phyloP scores from a whole-genome alignment of 352 stramenopile species.

The Pythium phragmitis region DNA sequence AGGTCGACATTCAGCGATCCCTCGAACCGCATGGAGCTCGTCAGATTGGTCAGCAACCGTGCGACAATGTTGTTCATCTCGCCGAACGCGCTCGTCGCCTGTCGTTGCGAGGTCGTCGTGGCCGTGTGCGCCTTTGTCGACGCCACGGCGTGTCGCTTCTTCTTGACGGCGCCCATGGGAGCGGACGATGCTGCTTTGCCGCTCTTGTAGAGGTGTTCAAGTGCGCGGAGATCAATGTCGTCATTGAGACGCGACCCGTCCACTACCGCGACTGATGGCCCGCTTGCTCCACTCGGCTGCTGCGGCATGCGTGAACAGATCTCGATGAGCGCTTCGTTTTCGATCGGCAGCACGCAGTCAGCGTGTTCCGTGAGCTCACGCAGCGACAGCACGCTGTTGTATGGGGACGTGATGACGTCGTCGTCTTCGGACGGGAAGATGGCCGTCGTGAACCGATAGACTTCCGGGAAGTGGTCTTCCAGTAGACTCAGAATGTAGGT shows the following conservation, averaged over 20 bases:
- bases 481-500: slow-evolving; percentile 86
- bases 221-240: slow-evolving; percentile 42
- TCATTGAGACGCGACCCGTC: slow-evolving; percentile 44
- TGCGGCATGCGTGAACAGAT: slow-evolving; percentile 34
- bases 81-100: slow-evolving; percentile 87
- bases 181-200: slow-evolving; percentile 28
- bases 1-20: slow-evolving; percentile 98
- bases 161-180: slow-evolving; percentile 24
- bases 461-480: slow-evolving; percentile 84
- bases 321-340: slow-evolving; percentile 88
- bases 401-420: slow-evolving; percentile 92
- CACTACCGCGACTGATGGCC: slow-evolving; percentile 20
- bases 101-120: slow-evolving; percentile 13
- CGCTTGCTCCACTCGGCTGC: neutral
- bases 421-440: slow-evolving; percentile 87
- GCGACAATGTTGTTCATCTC: slow-evolving; percentile 99
- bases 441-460: slow-evolving; percentile 82
- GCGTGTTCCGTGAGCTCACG: slow-evolving; percentile 84
- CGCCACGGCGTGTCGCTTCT: slow-evolving; percentile 14
- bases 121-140: slow-evolving; percentile 3
- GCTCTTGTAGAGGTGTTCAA: slow-evolving; percentile 52
- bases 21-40: slow-evolving; percentile 98
- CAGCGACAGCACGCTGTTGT: slow-evolving; percentile 88
- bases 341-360: slow-evolving; percentile 90
- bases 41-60: slow-evolving; percentile 97